These are phyloP conservation scores for Clathrus columnatus DNA, from an alignment of 768 basidiomycete genomes.

Conservation along the genomic window DNA sequence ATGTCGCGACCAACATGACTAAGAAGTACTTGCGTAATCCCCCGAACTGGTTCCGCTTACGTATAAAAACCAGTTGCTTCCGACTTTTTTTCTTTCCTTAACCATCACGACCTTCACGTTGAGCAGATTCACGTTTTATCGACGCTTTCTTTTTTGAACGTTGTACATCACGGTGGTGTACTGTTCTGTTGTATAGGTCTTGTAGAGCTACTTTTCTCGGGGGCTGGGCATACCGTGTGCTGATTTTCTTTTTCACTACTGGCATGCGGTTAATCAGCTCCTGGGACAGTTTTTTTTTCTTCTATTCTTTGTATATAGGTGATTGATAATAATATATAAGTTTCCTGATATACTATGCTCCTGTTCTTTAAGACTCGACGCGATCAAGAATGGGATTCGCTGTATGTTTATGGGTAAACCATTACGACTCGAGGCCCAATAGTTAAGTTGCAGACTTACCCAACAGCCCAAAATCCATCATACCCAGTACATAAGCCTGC, in stretches of 20 bases:
- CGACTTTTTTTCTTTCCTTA: neutral
- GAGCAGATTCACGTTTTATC: neutral
- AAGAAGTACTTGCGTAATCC: neutral
- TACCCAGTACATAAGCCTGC: neutral
- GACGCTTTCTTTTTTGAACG: neutral
- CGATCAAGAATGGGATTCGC: neutral
- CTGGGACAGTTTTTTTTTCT: neutral
- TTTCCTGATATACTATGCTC: neutral
- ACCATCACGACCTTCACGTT: conserved; percentile 3
- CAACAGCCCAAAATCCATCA: neutral
- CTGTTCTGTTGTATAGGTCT: conserved; percentile 1
- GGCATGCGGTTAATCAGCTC: conserved; percentile 5
- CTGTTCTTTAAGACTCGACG: neutral
- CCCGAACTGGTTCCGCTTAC: neutral
- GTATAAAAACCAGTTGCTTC: neutral
- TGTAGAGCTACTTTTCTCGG: neutral
- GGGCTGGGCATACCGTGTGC: conserved; percentile 9
- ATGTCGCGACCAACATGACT: neutral
- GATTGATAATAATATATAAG: neutral
- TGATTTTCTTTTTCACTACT: conserved; percentile 4
- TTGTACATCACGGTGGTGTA: conserved; percentile 1
- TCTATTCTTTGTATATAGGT: neutral
- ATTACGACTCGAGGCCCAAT: neutral
- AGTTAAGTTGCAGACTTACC: neutral
- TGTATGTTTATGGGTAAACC: neutral